Evolutionary conservation across 352 stramenopile species (phyloP), one percentile per base, ranked within the genome.

Genomic region (Halophytophthora batemanensis): DNA sequence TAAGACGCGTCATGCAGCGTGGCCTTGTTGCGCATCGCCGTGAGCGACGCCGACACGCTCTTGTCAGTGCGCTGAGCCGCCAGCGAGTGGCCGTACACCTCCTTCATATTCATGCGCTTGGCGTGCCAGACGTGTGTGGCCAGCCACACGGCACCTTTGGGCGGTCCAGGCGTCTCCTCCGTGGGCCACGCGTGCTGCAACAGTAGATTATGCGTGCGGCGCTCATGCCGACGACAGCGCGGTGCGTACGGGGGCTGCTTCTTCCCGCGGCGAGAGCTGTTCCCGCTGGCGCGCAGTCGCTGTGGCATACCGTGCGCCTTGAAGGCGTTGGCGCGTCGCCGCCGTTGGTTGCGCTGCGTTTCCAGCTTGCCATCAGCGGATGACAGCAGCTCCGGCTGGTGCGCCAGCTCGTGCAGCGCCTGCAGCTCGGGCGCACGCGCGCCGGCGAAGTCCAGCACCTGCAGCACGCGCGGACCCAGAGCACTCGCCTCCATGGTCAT

Each of bases 371-470:
- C 50, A n/a, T 83, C 77, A 2, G 50, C 64, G 0, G 36, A 31
- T 17, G 54, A 47, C 0, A 33, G 14, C 14, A 83, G 35, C 1
- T 47, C 28, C 13, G 43, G 39, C 28, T 74, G 58, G 17, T 76
- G 71, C 10, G 79, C 71, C 2, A 83, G 33, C 36, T 90, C 79
- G 7, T 89, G 74, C 36, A 93, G 66, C 45, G 79, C 77, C 55
- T 85, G 71, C 8, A 93, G 77, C 72, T 93, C 82, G 7, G 74
- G 74, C 34, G 79, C 82, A 25, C 82, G 82, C 31, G 75, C 73
- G 29, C 56, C 67, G 18, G 82, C 79, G 46, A 93, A 90, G 29
- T 90, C 75, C 28, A 93, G 78, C 76, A 93, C 82, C 57, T 90
- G 76, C 39, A 87, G 47, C 53, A 93, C 69, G 51, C 77, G 71